Percentiles rank a stretch among this genome's conserved stretches.
phyloP scores from a whole-genome alignment of 1,284 basidiomycete species.

The Sporisorium exsertum region DNA sequence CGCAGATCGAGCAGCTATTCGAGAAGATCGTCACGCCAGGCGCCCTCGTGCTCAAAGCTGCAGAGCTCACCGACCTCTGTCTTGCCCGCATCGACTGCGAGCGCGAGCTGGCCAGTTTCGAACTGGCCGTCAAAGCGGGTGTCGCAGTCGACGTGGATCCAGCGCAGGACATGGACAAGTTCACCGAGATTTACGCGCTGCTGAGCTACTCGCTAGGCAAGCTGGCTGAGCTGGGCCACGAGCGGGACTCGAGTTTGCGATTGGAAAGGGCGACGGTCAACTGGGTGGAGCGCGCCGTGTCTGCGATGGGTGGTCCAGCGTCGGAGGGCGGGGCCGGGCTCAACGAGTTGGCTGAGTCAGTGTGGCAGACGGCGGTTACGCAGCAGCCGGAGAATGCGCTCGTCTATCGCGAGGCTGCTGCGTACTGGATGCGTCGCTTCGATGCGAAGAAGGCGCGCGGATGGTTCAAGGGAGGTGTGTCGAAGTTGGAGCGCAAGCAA shows the following conservation, averaged over 20 bases:
- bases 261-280: conserved; percentile 52
- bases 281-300: conserved; percentile 58
- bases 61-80: conserved; percentile 52
- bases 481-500: conserved; percentile 30
- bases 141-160: conserved; percentile 34
- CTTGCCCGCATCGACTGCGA: conserved; percentile 64
- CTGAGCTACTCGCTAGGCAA: conserved; percentile 46
- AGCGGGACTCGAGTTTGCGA: conserved; percentile 31
- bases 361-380: conserved; percentile 57
- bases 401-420: conserved; percentile 52
- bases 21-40: conserved; percentile 31
- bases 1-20: conserved; percentile 57
- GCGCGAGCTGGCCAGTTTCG: conserved; percentile 49
- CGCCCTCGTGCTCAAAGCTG: conserved; percentile 28
- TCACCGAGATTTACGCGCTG: conserved; percentile 61
- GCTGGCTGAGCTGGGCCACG: conserved; percentile 17
- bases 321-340: conserved; percentile 50
- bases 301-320: conserved; percentile 38
- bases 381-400: conserved; percentile 50
- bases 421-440: conserved; percentile 50
- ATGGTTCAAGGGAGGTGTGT: conserved; percentile 49
- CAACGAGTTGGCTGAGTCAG: conserved; percentile 53
- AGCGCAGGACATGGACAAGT: conserved; percentile 56
- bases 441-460: conserved; percentile 54
- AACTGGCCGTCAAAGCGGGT: conserved; percentile 29